Conservation (phyloP, 148 eudicot species). For the Heliamphora exappendiculata region DNA sequence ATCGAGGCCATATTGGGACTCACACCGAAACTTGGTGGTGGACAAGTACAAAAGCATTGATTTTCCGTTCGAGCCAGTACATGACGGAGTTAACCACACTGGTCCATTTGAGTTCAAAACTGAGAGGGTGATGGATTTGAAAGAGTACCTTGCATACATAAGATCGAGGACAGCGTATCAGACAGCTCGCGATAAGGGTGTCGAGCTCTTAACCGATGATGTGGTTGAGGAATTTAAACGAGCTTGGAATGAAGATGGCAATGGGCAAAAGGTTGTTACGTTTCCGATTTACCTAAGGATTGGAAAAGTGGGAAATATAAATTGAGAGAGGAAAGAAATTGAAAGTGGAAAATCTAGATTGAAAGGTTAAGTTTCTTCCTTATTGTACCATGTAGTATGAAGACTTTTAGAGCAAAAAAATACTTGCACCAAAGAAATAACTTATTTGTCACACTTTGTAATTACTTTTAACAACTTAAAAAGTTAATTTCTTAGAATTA, state of each 20-base stretch:
- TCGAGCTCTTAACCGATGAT: constrained; percentile 47
- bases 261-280: constrained; percentile 19
- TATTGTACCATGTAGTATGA: no score
- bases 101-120: constrained; percentile 67
- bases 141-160: constrained; percentile 36
- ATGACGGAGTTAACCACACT: constrained; percentile 44
- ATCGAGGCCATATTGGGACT: constrained; percentile 34
- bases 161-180: constrained; percentile 69
- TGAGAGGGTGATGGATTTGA: constrained; percentile 48
- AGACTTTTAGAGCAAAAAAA: no score
- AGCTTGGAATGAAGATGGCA: constrained; percentile 59
- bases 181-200: constrained; percentile 62
- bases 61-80: constrained; percentile 69
- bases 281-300: constrained; percentile 64
- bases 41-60: constrained; percentile 33
- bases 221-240: constrained; percentile 37
- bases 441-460: no score
- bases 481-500: no score
- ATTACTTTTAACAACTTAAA: no score
- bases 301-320: constrained; percentile 46
- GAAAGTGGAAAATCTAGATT: neutral
- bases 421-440: no score
- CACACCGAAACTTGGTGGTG: constrained; percentile 37
- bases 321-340: no score
- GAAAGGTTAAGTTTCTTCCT: no score